A percentile compares a stretch with the other conserved stretches of the same genome.
These are phyloP conservation scores for Cotoneaster glaucophyllus DNA, from an alignment of 306 rosid genomes.

Conservation along the genomic window DNA sequence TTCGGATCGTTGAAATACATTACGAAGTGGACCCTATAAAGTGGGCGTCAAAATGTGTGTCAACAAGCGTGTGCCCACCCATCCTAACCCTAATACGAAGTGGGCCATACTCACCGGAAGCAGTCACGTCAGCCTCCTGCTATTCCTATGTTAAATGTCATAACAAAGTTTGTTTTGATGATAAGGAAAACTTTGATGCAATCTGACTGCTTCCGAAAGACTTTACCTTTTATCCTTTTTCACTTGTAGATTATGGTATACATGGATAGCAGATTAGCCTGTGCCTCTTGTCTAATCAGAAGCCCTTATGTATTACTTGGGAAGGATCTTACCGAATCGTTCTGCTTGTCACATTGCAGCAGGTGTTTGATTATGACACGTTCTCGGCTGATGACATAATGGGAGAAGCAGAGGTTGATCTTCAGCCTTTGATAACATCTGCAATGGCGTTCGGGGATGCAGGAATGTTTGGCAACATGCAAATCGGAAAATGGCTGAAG, in stretches of 20 bases:
- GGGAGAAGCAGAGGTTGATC: constrained; percentile 98
- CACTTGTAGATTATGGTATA: neutral
- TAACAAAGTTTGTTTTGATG: neutral
- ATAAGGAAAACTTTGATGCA: neutral
- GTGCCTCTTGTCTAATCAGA: neutral
- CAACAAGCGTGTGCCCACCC: too few species aligned
- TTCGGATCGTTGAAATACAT: too few species aligned
- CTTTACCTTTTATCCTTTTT: neutral
- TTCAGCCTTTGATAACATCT: constrained; percentile 88
- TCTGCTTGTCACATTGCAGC: constrained; percentile 42
- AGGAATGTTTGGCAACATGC: constrained; percentile 87
- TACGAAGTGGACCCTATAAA: too few species aligned
- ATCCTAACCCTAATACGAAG: too few species aligned
- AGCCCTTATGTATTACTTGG: neutral
- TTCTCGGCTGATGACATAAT: constrained; percentile 96
- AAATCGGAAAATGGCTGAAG: constrained; percentile 96
- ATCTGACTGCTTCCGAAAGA: neutral
- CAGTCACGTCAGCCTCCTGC: neutral
- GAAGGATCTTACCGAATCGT: neutral
- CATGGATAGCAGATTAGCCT: neutral
- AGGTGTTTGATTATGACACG: constrained; percentile 76
- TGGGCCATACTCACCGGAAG: neutral
- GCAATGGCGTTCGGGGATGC: constrained; percentile 95
- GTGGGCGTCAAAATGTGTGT: too few species aligned
- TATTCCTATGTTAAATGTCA: neutral